Conservation (phyloP, 1,284 basidiomycete genomes). For the Ustilago vetiveriae region DNA sequence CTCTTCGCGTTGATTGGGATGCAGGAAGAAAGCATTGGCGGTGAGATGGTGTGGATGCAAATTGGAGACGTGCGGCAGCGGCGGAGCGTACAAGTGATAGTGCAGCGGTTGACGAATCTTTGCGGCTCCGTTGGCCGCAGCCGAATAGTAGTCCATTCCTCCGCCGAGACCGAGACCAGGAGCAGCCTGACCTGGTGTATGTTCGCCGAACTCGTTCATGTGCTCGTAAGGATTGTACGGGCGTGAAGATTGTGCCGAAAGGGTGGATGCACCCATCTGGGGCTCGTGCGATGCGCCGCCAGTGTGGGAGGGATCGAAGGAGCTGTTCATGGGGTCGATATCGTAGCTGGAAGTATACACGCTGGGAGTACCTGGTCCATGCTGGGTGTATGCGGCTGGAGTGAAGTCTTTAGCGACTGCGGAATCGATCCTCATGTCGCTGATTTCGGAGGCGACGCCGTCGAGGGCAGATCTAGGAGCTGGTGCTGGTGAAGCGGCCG, state of each 20-base stretch:
- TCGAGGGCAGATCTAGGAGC: constrained; percentile 14
- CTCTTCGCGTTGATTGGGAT: constrained; percentile 79
- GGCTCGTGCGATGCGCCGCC: constrained; percentile 15
- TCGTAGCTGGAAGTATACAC: constrained; percentile 31
- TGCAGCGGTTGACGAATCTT: constrained; percentile 73
- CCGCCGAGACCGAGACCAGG: constrained; percentile 39
- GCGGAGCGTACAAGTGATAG: constrained; percentile 86
- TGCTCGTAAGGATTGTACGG: constrained; percentile 58
- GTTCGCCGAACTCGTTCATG: constrained; percentile 59
- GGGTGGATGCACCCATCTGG: constrained; percentile 22
- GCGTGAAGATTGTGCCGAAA: constrained; percentile 19
- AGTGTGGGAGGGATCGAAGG: constrained; percentile 26
- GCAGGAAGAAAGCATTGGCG: constrained; percentile 73
- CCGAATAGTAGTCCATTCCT: constrained; percentile 47
- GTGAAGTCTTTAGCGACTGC: constrained; percentile 20
- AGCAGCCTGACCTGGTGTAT: constrained; percentile 27
- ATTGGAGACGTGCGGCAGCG: constrained; percentile 71
- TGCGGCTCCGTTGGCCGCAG: constrained; percentile 28
- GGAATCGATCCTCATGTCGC: constrained; percentile 28
- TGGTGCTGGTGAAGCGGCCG: constrained; percentile 15
- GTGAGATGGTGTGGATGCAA: constrained; percentile 70
- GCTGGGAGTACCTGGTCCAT: constrained; percentile 25
- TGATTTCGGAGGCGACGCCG: constrained; percentile 19
- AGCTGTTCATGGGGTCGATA: constrained; percentile 22
- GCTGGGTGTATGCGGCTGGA: constrained; percentile 13